Evolutionary conservation across 2,329 filamentous ascomycete species (phyloP), one percentile per base, ranked within the genome.

Genomic region (Fusarium sarcochroum): DNA sequence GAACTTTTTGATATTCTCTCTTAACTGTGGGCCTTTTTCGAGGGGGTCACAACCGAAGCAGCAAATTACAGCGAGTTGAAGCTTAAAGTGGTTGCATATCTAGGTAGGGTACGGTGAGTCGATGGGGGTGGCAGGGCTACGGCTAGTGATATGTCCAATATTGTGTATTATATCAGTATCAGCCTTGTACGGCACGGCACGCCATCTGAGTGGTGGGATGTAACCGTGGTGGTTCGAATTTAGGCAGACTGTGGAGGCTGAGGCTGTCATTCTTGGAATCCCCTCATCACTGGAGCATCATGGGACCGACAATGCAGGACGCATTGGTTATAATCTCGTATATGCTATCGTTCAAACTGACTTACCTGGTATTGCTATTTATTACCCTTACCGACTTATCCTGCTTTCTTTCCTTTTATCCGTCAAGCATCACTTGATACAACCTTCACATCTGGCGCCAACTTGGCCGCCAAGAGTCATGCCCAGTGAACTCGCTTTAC

Each of bases 401-500:
- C 47, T 23, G 23, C 20, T 38, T 23, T 15, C 30, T 25, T 25
- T 32, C 18, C 35, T 15, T 44, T 30, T 46, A 32, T 20, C 38
- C 17, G 23, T 44, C 14, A n/a, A 35, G 35, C 34, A 59, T 59
- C 50, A 54, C 45, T 52, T 56, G 46, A 47, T 51, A 58, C 50
- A 46, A 32, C 50, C 41, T 59, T 37, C 13, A 50, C 37, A 21
- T 34, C 34, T 34, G 32, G 20, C 21, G 5, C 21, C 14, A 37
- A 10, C 17, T 18, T 30, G 21, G 41, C 20, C 23, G 32, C 42
- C 38, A 41, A 50, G 35, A 55, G 44, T 54, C 54, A 58, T 30
- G 17, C 54, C 68, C 70, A 76, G 27, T 69, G 70, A 32, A 73
- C 76, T 5, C 49, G 59, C 25, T 73, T 74, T 38, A 55, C 68